Conservation (phyloP, 768 basidiomycete genomes). For the Phanerochaete sordida region DNA sequence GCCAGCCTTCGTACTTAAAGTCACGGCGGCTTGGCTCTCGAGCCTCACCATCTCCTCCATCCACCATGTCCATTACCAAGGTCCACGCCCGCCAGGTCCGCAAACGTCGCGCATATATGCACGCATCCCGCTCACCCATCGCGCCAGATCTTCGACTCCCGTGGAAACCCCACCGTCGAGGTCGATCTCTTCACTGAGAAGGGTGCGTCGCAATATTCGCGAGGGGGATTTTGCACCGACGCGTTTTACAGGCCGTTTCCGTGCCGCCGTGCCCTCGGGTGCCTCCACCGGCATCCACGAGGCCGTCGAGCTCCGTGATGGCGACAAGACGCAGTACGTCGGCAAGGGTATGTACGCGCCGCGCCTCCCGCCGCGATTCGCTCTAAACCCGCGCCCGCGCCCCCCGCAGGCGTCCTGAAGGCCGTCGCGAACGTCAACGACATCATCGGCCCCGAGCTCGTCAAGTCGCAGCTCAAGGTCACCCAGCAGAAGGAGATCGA, state of each 20-base stretch:
- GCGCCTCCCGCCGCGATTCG: background rate
- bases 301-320: slow-evolving; percentile 98
- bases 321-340: slow-evolving; percentile 87
- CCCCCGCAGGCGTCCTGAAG: slow-evolving; percentile 74
- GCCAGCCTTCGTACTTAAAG: slow-evolving; percentile 10
- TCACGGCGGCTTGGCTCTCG: slow-evolving; percentile 13
- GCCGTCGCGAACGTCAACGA: slow-evolving; percentile 95
- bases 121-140: background rate
- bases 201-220: slow-evolving; percentile 44
- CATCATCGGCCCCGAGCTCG: slow-evolving; percentile 82
- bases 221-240: slow-evolving; percentile 1
- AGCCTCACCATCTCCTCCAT: slow-evolving; percentile 15
- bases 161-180: slow-evolving; percentile 96
- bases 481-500: slow-evolving; percentile 94
- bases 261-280: slow-evolving; percentile 94
- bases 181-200: slow-evolving; percentile 86
- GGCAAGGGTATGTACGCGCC: slow-evolving; percentile 74
- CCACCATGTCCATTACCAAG: slow-evolving; percentile 87
- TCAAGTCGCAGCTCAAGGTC: slow-evolving; percentile 79
- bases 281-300: slow-evolving; percentile 98
- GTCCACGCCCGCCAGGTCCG: slow-evolving; percentile 88
- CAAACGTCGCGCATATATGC: background rate
- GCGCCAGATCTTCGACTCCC: slow-evolving; percentile 94
- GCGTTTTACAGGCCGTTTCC: slow-evolving; percentile 70
- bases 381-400: background rate